Conservation (phyloP, 2,329 filamentous ascomycete species). For the Aspergillus sojae region DNA sequence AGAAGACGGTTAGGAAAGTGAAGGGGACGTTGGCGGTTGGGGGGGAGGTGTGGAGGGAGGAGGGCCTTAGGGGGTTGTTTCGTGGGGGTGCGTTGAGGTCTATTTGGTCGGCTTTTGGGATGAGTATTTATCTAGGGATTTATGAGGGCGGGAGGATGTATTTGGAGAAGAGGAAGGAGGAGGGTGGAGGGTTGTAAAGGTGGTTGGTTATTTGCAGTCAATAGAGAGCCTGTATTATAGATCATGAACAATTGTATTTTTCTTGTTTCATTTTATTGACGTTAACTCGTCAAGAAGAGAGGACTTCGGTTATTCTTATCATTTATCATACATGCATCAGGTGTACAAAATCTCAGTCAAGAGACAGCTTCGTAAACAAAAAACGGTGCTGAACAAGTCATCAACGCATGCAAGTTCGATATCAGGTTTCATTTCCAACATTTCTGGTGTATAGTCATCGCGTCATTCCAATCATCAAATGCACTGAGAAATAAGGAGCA, state of each 20-base stretch:
- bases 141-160: slow-evolving; percentile 79
- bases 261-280: background rate
- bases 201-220: background rate
- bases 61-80: slow-evolving; percentile 75
- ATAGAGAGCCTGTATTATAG: background rate
- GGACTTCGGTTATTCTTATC: background rate
- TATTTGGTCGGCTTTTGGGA: slow-evolving; percentile 80
- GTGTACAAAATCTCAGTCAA: slow-evolving; percentile 3
- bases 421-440: background rate
- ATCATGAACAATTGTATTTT: background rate
- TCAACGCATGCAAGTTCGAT: background rate
- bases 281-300: background rate
- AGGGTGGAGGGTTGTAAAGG: background rate
- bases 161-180: slow-evolving; percentile 37
- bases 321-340: slow-evolving; percentile 11
- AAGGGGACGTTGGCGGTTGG: slow-evolving; percentile 53
- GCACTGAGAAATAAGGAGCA: background rate
- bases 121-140: slow-evolving; percentile 80
- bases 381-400: background rate
- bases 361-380: background rate
- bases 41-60: slow-evolving; percentile 64
- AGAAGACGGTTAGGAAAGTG: background rate
- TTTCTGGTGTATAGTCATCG: slow-evolving; percentile 5
- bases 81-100: slow-evolving; percentile 70
- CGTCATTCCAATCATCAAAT: slow-evolving; percentile 16